Conservation (phyloP, 306 rosid genomes). For the Lagenaria siceraria region DNA sequence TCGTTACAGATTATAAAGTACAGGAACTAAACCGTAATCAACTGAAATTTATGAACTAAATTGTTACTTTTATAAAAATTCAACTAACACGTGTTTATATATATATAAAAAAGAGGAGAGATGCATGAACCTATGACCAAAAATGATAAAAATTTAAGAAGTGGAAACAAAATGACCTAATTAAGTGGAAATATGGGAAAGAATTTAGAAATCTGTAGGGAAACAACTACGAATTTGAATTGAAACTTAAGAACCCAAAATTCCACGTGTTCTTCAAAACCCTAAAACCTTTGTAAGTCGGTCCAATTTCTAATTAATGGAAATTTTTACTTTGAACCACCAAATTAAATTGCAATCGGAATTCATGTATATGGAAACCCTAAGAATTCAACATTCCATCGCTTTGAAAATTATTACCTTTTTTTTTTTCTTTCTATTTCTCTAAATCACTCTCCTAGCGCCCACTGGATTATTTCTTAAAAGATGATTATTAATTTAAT, state of each 20-base stretch:
- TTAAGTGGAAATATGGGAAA: background rate
- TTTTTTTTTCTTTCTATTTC: too few relatives aligned
- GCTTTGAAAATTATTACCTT: too few relatives aligned
- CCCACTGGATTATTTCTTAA: too few relatives aligned
- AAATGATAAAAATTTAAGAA: background rate
- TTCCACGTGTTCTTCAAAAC: background rate
- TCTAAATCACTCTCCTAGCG: too few relatives aligned
- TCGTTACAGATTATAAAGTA: too few relatives aligned
- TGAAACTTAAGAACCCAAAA: background rate
- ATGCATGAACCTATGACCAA: background rate
- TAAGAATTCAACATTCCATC: background rate
- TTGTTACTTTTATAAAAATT: too few relatives aligned
- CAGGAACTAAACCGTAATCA: too few relatives aligned
- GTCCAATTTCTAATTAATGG: background rate
- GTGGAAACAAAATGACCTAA: background rate
- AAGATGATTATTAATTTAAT: too few relatives aligned
- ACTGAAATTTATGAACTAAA: too few relatives aligned
- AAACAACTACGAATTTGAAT: background rate
- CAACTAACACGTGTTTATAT: too few relatives aligned
- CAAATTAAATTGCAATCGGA: background rate
- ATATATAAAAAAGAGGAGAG: too few relatives aligned
- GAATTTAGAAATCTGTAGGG: background rate
- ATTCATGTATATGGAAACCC: background rate
- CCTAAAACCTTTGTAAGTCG: background rate
- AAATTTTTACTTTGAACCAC: too few relatives aligned